Base-by-base conservation (phyloP, 371 early-diverging fungal species). In the Mucor indicus region DNA sequence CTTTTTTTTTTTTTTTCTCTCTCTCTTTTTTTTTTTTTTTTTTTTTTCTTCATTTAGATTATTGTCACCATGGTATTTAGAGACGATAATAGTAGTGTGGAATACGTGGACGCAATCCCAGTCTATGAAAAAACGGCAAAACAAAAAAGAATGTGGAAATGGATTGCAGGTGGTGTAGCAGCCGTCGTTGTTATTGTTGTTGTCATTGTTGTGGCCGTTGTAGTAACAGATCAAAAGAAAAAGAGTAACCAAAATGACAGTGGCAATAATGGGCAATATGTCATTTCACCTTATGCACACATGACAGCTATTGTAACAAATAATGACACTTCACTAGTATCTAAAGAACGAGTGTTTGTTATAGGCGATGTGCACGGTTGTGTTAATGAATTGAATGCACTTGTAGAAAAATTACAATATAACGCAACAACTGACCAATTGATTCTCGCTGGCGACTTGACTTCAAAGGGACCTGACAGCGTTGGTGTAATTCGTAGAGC, bases 311-410 rank as follows among this genome's bases (percentile, higher is more conserved):
- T 75, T n/a, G 40, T 44, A 4, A 56, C 69, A 5, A 32, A 49
- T 17, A 55, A 56, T 22, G 33, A 48, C 8, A 39, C 55, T 1
- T 30, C 47, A 1, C 11, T 48, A 2, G 50, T 51, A 15, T 46
- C 46, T 22, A 66, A 62, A 11, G 51, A 71, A 30, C 72, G 85
- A 9, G 53, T 88, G 21, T 68, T 85, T 31, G 71, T 89, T 15
- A 60, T 89, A 21, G 90, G 90, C 3, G 90, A 89, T 48, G 68
- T 89, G 33, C 90, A 89, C 40, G 90, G 89, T 2, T 71, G 79
- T 27, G 27, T 79, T 0, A 52, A 59, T 1, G 85, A 86, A 41
- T 53, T 89, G 2, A 57, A 77, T 6, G 21, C 45, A 8, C 66
- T 87, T 1, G 40, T 89, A 2, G 53, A 63, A 1, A 56, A 64